Conservation (phyloP, 192 early-diverging fungal genomes). For the Entrophospora sp. region DNA sequence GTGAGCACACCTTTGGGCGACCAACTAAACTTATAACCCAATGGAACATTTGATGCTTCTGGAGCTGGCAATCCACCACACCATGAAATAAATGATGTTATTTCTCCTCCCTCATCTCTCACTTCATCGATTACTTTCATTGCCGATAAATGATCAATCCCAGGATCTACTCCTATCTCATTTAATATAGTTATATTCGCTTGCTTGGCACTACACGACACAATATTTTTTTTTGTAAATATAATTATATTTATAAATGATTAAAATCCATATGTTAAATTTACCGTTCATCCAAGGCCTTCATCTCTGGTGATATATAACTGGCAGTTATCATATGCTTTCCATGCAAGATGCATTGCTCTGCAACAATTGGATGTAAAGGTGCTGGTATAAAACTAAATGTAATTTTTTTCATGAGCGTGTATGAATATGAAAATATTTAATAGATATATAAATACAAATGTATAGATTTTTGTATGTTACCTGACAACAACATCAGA, state of each 20-base stretch:
- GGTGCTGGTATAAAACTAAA: slow-evolving; percentile 79
- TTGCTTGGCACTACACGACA: slow-evolving; percentile 50
- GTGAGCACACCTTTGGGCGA: slow-evolving; percentile 85
- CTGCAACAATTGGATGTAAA: slow-evolving; percentile 70
- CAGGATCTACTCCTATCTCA: slow-evolving; percentile 97
- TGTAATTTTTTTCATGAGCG: too few relatives aligned
- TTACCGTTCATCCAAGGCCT: slow-evolving; percentile 56
- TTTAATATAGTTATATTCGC: slow-evolving; percentile 87
- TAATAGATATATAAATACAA: too few relatives aligned
- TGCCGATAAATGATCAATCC: slow-evolving; percentile 95
- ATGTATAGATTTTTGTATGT: not conserved
- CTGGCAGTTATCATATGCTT: slow-evolving; percentile 95
- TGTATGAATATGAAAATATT: too few relatives aligned
- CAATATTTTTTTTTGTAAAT: not conserved
- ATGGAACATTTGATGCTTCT: slow-evolving; percentile 80
- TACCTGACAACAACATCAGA: slow-evolving; percentile 84
- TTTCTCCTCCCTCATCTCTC: slow-evolving; percentile 56
- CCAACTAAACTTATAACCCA: slow-evolving; percentile 97
- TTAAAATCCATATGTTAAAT: not conserved
- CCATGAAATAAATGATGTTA: slow-evolving; percentile 87
- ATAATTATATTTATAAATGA: not conserved
- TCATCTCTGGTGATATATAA: slow-evolving; percentile 93
- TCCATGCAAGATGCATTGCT: slow-evolving; percentile 65
- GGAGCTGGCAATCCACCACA: slow-evolving; percentile 94
- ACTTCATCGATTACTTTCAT: slow-evolving; percentile 93